Percentiles rank a stretch among this genome's conserved stretches.
phyloP scores from a whole-genome alignment of 768 basidiomycete genomes.

The Scleroderma citrinum region DNA sequence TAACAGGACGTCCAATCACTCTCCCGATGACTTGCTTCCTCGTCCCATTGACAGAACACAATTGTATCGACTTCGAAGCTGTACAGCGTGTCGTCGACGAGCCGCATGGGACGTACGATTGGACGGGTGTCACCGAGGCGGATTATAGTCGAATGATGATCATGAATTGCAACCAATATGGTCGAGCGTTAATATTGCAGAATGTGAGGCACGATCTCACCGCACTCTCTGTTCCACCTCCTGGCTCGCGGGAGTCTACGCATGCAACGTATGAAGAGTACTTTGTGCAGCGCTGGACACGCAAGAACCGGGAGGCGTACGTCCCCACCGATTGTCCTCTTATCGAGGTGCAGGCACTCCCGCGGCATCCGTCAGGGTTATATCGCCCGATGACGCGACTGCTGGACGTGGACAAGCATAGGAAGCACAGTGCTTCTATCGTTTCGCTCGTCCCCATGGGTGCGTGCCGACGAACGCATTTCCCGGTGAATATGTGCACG shows the following conservation, averaged over 20 bases:
- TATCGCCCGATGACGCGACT: conserved; percentile 31
- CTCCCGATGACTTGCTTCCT: conserved; percentile 55
- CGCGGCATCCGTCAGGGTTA: conserved; percentile 36
- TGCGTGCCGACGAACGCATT: conserved; percentile 48
- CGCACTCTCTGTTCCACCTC: conserved; percentile 50
- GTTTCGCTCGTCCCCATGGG: conserved; percentile 35
- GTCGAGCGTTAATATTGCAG: conserved; percentile 51
- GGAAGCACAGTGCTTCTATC: conserved; percentile 19
- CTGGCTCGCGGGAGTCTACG: conserved; percentile 43
- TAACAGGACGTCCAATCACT: conserved; percentile 51
- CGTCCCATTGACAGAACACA: conserved; percentile 50
- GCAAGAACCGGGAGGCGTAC: conserved; percentile 36
- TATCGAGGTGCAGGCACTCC: conserved; percentile 46
- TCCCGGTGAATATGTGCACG: conserved; percentile 45
- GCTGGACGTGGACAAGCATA: conserved; percentile 22
- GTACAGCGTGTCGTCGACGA: conserved; percentile 46
- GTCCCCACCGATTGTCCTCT: conserved; percentile 57
- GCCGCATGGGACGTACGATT: conserved; percentile 48
- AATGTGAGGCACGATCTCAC: conserved; percentile 60
- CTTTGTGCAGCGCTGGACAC: conserved; percentile 49
- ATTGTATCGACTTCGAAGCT: conserved; percentile 50
- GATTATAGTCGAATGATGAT: conserved; percentile 49
- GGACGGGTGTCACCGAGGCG: conserved; percentile 45
- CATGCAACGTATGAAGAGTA: conserved; percentile 55
- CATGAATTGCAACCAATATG: conserved; percentile 48